These are phyloP conservation scores for Microdochium paspali DNA, from an alignment of 2,329 filamentous ascomycete species.

Conservation along the genomic window DNA sequence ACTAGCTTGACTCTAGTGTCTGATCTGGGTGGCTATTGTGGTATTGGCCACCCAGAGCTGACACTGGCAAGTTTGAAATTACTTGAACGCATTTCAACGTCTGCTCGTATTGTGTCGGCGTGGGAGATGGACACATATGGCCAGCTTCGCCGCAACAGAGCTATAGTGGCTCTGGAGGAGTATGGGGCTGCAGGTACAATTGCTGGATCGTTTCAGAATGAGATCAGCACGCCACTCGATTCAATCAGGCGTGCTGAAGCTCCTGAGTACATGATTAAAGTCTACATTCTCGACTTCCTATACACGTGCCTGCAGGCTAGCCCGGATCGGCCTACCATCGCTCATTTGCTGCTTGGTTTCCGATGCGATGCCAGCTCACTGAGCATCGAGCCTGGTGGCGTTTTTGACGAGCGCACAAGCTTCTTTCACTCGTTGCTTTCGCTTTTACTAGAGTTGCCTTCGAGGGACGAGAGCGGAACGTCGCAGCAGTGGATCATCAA, in stretches of 20 bases:
- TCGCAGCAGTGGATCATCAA: conserved; percentile 61
- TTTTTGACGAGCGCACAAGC: conserved; percentile 64
- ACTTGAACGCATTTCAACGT: conserved; percentile 78
- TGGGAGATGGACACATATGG: conserved; percentile 53
- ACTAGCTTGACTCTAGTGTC: conserved; percentile 72
- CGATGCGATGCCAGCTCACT: conserved; percentile 63
- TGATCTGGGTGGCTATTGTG: conserved; percentile 78
- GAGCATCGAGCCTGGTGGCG: conserved; percentile 55
- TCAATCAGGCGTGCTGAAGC: conserved; percentile 60
- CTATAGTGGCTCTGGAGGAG: conserved; percentile 79
- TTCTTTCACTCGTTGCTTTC: conserved; percentile 76
- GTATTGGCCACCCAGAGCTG: conserved; percentile 71
- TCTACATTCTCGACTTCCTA: conserved; percentile 78
- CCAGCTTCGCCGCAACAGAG: conserved; percentile 65
- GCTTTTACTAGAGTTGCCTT: conserved; percentile 61
- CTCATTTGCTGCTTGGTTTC: conserved; percentile 86
- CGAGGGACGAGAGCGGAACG: conserved; percentile 44
- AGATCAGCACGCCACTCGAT: conserved; percentile 62
- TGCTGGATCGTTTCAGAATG: conserved; percentile 58
- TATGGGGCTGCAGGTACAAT: conserved; percentile 76
- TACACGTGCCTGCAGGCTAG: conserved; percentile 69
- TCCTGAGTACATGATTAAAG: conserved; percentile 70
- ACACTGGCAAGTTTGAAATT: conserved; percentile 74
- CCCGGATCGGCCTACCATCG: conserved; percentile 72
- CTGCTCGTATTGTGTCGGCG: conserved; percentile 66